Evolutionary conservation across 2,329 filamentous ascomycete species (phyloP).

Genomic region (Colletotrichum melonis): DNA sequence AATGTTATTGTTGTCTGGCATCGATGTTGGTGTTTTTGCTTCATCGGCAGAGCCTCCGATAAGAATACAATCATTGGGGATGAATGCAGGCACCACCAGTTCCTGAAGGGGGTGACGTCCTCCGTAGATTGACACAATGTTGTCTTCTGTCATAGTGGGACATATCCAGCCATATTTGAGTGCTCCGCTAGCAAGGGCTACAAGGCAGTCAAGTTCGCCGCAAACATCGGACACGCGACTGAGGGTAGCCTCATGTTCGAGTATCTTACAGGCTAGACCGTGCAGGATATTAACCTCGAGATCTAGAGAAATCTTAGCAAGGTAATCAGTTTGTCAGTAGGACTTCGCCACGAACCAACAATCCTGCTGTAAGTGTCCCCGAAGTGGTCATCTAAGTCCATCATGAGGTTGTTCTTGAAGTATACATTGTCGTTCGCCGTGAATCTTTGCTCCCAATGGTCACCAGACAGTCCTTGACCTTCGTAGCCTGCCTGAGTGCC

Average conservation of each 20-base stretch:
- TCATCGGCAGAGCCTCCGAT: constrained; percentile 64
- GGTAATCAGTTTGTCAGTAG: neutral
- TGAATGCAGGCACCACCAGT: constrained; percentile 80
- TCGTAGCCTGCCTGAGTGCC: constrained; percentile 72
- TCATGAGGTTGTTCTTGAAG: constrained; percentile 88
- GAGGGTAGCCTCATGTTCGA: constrained; percentile 76
- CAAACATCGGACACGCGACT: constrained; percentile 79
- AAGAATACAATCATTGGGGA: constrained; percentile 84
- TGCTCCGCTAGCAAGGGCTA: constrained; percentile 84
- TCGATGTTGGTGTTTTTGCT: constrained; percentile 36
- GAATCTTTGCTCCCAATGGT: constrained; percentile 84
- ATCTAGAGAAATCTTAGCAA: constrained; percentile 59
- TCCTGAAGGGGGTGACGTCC: constrained; percentile 92
- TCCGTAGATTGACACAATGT: constrained; percentile 78
- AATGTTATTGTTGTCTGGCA: neutral
- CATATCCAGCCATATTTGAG: constrained; percentile 76
- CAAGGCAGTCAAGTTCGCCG: constrained; percentile 86
- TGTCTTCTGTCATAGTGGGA: constrained; percentile 77
- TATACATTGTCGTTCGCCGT: constrained; percentile 77
- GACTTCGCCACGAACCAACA: constrained; percentile 67
- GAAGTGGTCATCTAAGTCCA: constrained; percentile 81
- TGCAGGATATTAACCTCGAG: constrained; percentile 91
- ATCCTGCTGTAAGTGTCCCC: constrained; percentile 90
- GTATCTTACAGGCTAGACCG: constrained; percentile 75
- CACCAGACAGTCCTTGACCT: constrained; percentile 65